Percentiles rank a stretch among this genome's conserved stretches.
Evolutionary conservation across 805 yeast genomes (phyloP).

Genomic region (Myxozyma geophila): DNA sequence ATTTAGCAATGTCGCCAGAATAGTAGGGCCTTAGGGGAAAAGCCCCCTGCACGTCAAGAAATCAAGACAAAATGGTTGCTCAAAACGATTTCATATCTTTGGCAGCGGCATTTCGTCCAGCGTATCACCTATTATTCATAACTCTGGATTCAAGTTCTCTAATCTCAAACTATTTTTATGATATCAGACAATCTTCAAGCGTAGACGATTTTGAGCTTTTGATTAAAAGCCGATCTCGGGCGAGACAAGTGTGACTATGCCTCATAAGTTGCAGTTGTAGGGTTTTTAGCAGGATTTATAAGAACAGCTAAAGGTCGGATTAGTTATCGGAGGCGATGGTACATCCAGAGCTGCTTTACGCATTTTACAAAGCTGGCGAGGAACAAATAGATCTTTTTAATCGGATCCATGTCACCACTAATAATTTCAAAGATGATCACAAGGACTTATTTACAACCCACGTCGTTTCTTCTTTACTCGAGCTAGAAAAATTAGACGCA

Average conservation of each 20-base stretch:
- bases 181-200: background rate
- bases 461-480: background rate
- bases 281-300: no score
- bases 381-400: constrained; percentile 73
- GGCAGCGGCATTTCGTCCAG: background rate
- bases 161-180: background rate
- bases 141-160: background rate
- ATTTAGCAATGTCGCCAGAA: no score
- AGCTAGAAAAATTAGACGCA: background rate
- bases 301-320: constrained; percentile 69
- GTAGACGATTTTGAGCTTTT: background rate
- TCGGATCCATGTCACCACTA: constrained; percentile 71
- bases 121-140: background rate
- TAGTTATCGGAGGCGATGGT: constrained; percentile 95
- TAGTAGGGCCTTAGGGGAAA: no score
- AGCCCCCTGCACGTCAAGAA: no score
- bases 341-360: constrained; percentile 96
- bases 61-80: background rate
- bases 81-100: background rate
- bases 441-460: constrained; percentile 55
- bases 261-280: constrained; percentile 81
- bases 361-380: constrained; percentile 80
- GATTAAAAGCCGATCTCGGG: constrained; percentile 57
- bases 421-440: constrained; percentile 61
- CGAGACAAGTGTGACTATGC: constrained; percentile 92